Evolutionary conservation across 345 rosid species (phyloP).

Genomic region (Melaleuca quinquenervia): DNA sequence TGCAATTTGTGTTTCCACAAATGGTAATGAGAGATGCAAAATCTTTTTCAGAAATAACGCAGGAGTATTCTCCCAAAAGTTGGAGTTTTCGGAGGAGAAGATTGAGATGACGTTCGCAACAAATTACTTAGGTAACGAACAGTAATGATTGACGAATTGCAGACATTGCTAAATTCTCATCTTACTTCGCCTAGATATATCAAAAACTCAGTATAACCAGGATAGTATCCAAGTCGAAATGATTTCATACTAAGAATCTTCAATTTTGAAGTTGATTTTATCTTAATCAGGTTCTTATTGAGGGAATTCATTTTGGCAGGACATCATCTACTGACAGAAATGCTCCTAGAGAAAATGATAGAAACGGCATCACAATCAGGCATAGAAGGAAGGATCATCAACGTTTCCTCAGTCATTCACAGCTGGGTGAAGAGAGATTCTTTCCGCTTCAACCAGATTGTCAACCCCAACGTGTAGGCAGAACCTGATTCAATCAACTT

Average conservation of each 20-base stretch:
- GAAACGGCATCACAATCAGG: slow-evolving; percentile 64
- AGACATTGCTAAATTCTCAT: background rate
- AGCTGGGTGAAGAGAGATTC: slow-evolving; percentile 65
- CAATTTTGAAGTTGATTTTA: background rate
- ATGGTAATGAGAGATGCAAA: background rate
- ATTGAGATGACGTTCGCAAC: slow-evolving; percentile 93
- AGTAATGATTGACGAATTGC: background rate
- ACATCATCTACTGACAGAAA: slow-evolving; percentile 72
- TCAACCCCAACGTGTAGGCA: slow-evolving; percentile 58
- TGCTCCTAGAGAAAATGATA: slow-evolving; percentile 69
- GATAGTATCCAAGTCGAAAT: background rate
- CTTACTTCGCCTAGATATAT: background rate
- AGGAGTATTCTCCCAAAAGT: slow-evolving; percentile 61
- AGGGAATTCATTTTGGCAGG: slow-evolving; percentile 35
- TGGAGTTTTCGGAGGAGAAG: slow-evolving; percentile 94
- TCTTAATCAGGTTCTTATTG: background rate
- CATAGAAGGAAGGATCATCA: slow-evolving; percentile 74
- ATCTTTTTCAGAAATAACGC: slow-evolving; percentile 73
- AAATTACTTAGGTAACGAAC: slow-evolving; percentile 64
- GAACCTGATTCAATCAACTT: background rate
- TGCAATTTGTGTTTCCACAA: background rate
- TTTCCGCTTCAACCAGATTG: slow-evolving; percentile 52
- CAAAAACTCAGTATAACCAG: background rate
- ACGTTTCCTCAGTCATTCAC: slow-evolving; percentile 91
- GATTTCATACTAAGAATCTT: background rate